phyloP scores from a whole-genome alignment of 2,329 filamentous ascomycete genomes.

The Sarocladiaceae sp. region DNA sequence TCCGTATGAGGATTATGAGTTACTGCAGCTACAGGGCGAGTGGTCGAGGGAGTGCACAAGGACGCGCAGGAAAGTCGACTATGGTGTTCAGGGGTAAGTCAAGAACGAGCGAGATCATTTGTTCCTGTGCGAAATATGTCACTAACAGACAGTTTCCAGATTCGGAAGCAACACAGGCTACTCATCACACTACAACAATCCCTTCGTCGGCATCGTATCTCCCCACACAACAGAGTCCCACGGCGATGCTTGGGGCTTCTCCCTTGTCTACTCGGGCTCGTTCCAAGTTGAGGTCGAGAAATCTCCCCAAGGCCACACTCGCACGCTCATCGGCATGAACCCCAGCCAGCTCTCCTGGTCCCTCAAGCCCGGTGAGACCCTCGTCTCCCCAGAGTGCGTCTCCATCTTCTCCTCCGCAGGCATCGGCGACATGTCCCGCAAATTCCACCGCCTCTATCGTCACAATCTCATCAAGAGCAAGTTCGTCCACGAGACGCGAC shows the following conservation, averaged over 20 bases:
- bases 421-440: constrained; percentile 57
- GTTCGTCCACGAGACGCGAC: constrained; percentile 46
- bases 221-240: constrained; percentile 55
- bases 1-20: constrained; percentile 55
- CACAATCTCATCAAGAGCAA: constrained; percentile 57
- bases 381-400: constrained; percentile 59
- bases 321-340: constrained; percentile 58
- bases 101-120: background rate
- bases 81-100: constrained; percentile 48
- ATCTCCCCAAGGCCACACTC: constrained; percentile 56
- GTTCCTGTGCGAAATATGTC: background rate
- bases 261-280: constrained; percentile 60
- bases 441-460: constrained; percentile 57
- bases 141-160: constrained; percentile 24
- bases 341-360: constrained; percentile 56
- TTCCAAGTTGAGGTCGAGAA: constrained; percentile 59
- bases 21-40: constrained; percentile 59
- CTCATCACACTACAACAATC: constrained; percentile 61
- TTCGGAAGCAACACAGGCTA: constrained; percentile 60
- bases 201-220: constrained; percentile 54
- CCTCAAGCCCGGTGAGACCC: constrained; percentile 49
- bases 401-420: constrained; percentile 56
- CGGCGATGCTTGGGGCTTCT: constrained; percentile 62
- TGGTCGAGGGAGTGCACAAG: constrained; percentile 57
- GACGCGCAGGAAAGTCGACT: constrained; percentile 50